These are phyloP conservation scores for Candida neerlandica DNA, from an alignment of 1,139 yeast genomes.

Conservation along the genomic window DNA sequence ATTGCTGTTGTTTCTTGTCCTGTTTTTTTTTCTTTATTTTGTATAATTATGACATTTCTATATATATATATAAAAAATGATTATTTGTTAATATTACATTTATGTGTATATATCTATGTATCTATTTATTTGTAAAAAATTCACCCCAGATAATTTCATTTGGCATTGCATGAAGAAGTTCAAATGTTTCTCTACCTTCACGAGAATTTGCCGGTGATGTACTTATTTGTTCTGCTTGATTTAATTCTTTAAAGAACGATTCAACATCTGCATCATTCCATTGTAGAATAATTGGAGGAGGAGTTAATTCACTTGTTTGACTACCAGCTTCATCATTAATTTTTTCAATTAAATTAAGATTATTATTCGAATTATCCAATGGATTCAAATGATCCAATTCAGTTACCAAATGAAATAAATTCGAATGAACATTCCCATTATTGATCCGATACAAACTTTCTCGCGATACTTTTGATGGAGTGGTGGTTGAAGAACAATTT, in stretches of 20 bases:
- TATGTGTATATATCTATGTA: not conserved
- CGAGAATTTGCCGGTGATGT: slow-evolving; percentile 18
- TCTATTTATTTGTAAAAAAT: slow-evolving; percentile 49
- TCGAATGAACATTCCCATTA: slow-evolving; percentile 38
- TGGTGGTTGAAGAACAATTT: slow-evolving; percentile 15
- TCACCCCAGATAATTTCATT: slow-evolving; percentile 79
- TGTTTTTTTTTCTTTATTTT: not conserved
- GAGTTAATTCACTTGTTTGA: not conserved
- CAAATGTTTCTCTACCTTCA: slow-evolving; percentile 60
- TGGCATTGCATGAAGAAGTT: slow-evolving; percentile 66
- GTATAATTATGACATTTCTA: not conserved
- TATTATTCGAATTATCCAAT: not conserved
- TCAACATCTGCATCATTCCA: slow-evolving; percentile 33
- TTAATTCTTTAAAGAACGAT: slow-evolving; percentile 47
- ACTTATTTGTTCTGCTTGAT: slow-evolving; percentile 12
- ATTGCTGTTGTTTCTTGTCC: not conserved
- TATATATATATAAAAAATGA: too few species aligned
- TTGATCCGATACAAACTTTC: slow-evolving; percentile 22
- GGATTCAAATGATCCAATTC: slow-evolving; percentile 16
- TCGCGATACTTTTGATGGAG: slow-evolving; percentile 9
- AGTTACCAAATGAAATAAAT: slow-evolving; percentile 33
- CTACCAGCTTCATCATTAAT: not conserved
- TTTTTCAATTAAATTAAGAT: not conserved
- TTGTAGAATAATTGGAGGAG: slow-evolving; percentile 7
- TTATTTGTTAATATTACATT: not conserved